Percentiles rank a stretch among this genome's conserved stretches.
Evolutionary conservation across 495 filamentous ascomycete species (phyloP).

Genomic region (Margaritispora aquatica): DNA sequence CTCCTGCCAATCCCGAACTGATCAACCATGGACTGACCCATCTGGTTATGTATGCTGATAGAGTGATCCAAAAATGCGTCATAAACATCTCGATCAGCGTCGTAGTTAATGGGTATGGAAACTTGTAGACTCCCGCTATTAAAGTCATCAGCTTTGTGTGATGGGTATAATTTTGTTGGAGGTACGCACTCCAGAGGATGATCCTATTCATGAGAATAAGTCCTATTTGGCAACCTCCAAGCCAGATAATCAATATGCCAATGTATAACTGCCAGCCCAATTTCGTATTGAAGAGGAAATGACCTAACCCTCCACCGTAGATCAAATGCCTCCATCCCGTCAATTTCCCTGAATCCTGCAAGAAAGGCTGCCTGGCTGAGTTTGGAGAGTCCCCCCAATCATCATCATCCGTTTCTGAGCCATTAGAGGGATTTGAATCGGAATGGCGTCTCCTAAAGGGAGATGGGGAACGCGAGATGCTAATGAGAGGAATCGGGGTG

Average conservation of each 20-base stretch:
- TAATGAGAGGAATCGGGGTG: constrained; percentile 31
- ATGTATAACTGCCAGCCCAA: constrained; percentile 45
- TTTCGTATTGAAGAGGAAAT: constrained; percentile 42
- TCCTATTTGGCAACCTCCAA: constrained; percentile 34
- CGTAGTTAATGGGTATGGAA: constrained; percentile 43
- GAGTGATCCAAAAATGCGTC: constrained; percentile 24
- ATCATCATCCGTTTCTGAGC: constrained; percentile 32
- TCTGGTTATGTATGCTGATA: constrained; percentile 23
- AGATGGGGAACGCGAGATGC: constrained; percentile 32
- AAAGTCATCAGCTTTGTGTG: constrained; percentile 22
- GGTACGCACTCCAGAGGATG: constrained; percentile 31
- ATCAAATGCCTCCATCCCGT: constrained; percentile 28
- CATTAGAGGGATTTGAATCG: constrained; percentile 20
- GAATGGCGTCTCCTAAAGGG: constrained; percentile 27
- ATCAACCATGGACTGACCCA: constrained; percentile 16
- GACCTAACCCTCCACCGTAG: constrained; percentile 36
- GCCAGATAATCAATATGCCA: constrained; percentile 37
- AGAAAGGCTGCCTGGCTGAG: constrained; percentile 5
- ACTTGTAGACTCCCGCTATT: constrained; percentile 46
- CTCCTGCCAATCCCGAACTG: constrained; percentile 15
- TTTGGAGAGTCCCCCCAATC: constrained; percentile 19
- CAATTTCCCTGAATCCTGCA: constrained; percentile 26
- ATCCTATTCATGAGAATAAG: constrained; percentile 44
- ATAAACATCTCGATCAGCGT: constrained; percentile 43
- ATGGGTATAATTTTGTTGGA: constrained; percentile 20